Percentiles rank a stretch among this genome's conserved stretches.
Conservation (phyloP, 768 basidiomycete genomes). For the Chalciporus piperatus region DNA sequence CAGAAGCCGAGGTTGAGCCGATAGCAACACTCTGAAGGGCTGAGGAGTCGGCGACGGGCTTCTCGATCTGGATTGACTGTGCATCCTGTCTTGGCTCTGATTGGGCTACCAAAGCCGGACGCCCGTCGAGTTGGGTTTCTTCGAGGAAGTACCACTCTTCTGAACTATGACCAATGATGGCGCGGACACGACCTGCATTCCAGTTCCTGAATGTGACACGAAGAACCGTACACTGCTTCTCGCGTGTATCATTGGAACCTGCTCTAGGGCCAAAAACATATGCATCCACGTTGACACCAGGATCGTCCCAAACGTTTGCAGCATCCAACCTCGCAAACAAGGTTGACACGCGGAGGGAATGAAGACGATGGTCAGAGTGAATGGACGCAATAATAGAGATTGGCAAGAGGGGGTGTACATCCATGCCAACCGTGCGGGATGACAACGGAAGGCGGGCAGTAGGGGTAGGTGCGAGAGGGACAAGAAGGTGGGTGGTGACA, state of each 20-base stretch:
- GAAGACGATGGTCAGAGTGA: slow-evolving; percentile 52
- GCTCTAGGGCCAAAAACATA: slow-evolving; percentile 53
- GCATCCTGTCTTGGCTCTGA: slow-evolving; percentile 4
- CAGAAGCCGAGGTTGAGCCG: slow-evolving; percentile 7
- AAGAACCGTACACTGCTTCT: slow-evolving; percentile 62
- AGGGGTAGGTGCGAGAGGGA: slow-evolving; percentile 77
- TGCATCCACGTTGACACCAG: slow-evolving; percentile 51
- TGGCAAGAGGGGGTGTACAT: slow-evolving; percentile 45
- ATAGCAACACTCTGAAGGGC: slow-evolving; percentile 7
- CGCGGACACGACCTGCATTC: slow-evolving; percentile 60
- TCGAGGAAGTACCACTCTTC: slow-evolving; percentile 75
- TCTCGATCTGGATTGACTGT: slow-evolving; percentile 1
- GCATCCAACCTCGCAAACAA: slow-evolving; percentile 71
- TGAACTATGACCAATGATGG: slow-evolving; percentile 68
- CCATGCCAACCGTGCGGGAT: slow-evolving; percentile 13
- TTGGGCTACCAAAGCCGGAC: neutral
- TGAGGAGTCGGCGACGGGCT: neutral
- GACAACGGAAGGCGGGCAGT: slow-evolving; percentile 61
- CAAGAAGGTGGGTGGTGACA: slow-evolving; percentile 65
- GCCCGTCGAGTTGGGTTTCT: slow-evolving; percentile 38
- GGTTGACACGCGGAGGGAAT: slow-evolving; percentile 62
- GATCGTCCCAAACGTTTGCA: slow-evolving; percentile 57
- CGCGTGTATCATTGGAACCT: slow-evolving; percentile 18
- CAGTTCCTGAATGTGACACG: slow-evolving; percentile 74
- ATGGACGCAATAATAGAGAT: slow-evolving; percentile 48